Evolutionary conservation across 2,329 filamentous ascomycete species (phyloP).

Genomic region (Verticillium dahliae): DNA sequence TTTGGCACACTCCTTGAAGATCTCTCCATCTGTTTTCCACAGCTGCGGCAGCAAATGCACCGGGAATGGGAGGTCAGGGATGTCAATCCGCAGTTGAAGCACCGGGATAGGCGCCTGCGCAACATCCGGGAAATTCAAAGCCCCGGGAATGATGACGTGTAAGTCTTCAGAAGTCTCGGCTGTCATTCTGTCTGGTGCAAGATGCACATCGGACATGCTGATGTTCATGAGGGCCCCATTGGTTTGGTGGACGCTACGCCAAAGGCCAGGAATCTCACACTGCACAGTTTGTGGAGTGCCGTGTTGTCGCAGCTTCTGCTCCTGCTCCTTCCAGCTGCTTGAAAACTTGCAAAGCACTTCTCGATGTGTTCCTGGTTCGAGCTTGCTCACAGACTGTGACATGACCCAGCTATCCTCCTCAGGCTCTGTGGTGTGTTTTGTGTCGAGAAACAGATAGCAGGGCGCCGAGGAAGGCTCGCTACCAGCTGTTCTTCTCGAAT

Average conservation of each 20-base stretch:
- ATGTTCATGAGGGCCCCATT: not conserved
- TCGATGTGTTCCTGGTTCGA: not conserved
- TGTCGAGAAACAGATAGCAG: not conserved
- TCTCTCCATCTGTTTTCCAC: not conserved
- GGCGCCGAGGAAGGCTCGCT: not conserved
- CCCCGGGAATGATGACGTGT: not conserved
- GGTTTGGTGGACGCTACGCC: not conserved
- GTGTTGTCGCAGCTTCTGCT: not conserved
- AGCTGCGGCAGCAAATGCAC: conserved; percentile 2
- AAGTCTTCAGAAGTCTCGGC: not conserved
- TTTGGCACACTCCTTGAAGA: not conserved
- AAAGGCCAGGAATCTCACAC: not conserved
- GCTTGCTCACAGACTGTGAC: not conserved
- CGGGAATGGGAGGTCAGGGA: not conserved
- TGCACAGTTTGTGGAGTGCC: not conserved
- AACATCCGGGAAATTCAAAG: not conserved
- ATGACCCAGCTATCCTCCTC: not conserved
- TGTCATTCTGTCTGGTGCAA: not conserved
- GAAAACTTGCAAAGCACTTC: not conserved
- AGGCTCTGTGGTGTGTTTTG: not conserved
- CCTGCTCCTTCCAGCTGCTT: not conserved
- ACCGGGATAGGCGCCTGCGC: not conserved
- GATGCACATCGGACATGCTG: not conserved
- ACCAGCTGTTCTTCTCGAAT: not conserved
- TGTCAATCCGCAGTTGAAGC: not conserved